Evolutionary conservation across 305 asterid species (phyloP), one percentile per base, ranked within the genome.

Genomic region (Rubia balearica): DNA sequence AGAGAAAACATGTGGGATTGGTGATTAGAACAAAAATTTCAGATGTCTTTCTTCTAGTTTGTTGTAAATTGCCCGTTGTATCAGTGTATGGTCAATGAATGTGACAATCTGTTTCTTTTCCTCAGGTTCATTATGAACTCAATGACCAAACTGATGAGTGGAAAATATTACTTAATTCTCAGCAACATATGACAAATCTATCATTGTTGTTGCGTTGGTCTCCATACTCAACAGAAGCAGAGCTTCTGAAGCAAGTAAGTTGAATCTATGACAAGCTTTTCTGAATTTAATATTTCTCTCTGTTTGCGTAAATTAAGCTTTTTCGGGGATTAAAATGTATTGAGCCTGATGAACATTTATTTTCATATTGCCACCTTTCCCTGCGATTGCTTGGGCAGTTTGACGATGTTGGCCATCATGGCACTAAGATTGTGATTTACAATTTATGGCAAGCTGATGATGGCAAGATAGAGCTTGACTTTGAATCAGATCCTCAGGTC

Each of bases 401-500:
- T 81, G 93, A 88, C 75, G 89, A 84, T 65, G 77, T 89, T 21
- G 97, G 98, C 57, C 73, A 80, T 73, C 97, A 87, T 81, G 99
- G 99, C 63, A 87, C 97, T 67, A 88, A 80, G 83, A 81, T 91
- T 68, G 79, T 94, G 65, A 70, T 94, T 68, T 94, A 88, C 75
- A 94, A 89, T 83, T 79, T 94, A 80, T 94, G 99, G 99, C 83
- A 75, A 76, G 82, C 78, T 45, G 83, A 87, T 84, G 91, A 85
- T 59, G 94, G 95, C 24, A 53, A 83, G 70, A 48, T 84, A 85
- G 99, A 94, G 89, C 98, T 94, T 0, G 90, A 91, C 79, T 90
- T 94, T 68, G 91, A 86, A 70, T 81, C 92, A 17, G 96, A 91
- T 85, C 84, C 89, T 11, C 90, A 89, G 97, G 97, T 90, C 78